These are phyloP conservation scores for Alnus rubra DNA, from an alignment of 306 rosid species.

Conservation along the genomic window DNA sequence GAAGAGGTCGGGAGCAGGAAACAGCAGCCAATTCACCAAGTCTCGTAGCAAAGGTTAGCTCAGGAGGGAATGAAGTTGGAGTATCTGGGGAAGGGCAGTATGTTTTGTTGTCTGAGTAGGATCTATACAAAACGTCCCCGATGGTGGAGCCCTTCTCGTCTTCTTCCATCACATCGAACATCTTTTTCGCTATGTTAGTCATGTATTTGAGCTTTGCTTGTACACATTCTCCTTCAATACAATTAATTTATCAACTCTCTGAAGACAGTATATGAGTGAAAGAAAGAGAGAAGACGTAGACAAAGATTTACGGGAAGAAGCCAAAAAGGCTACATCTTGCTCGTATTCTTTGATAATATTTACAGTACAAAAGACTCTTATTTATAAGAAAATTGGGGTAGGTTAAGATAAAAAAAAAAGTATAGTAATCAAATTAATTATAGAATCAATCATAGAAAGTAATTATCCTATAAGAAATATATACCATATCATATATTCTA, in stretches of 20 bases:
- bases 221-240: slow-evolving; percentile 17
- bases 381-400: too few relatives aligned
- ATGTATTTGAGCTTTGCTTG: slow-evolving; percentile 27
- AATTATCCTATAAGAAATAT: too few relatives aligned
- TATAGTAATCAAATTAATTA: too few relatives aligned
- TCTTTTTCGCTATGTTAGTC: slow-evolving; percentile 29
- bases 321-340: too few relatives aligned
- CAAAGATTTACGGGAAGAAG: too few relatives aligned
- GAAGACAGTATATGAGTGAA: too few relatives aligned
- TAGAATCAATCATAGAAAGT: too few relatives aligned
- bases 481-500: too few relatives aligned
- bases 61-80: slow-evolving; percentile 20
- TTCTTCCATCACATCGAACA: slow-evolving; percentile 36
- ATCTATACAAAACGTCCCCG: slow-evolving; percentile 8
- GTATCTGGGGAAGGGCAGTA: slow-evolving; percentile 25
- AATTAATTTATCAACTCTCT: not conserved
- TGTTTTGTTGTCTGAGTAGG: slow-evolving; percentile 12
- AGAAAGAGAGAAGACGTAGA: too few relatives aligned
- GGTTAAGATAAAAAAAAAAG: too few relatives aligned
- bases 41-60: not conserved
- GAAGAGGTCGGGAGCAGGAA: slow-evolving; percentile 12
- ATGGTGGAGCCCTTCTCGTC: slow-evolving; percentile 21
- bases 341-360: too few relatives aligned
- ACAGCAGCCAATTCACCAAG: not conserved
- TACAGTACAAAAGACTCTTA: too few relatives aligned